phyloP scores from a whole-genome alignment of 495 filamentous ascomycete genomes.

The Penicillium arizonense region DNA sequence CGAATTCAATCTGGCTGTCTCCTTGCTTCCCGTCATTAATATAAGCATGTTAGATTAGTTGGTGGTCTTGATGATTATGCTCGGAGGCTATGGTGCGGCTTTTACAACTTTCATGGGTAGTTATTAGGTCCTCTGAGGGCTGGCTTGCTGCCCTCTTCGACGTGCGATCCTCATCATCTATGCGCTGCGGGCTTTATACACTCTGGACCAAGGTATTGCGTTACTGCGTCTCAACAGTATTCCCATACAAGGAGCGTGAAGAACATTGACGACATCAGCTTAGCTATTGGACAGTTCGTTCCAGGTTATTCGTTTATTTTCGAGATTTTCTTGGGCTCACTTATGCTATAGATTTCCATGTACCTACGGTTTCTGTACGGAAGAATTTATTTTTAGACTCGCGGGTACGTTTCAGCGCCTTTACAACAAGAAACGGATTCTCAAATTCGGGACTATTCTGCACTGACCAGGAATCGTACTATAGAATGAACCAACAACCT shows the following conservation, averaged over 20 bases:
- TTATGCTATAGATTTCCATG: no score
- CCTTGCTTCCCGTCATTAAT: background rate
- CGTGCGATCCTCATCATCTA: background rate
- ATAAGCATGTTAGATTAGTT: background rate
- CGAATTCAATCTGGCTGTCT: background rate
- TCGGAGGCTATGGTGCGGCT: background rate
- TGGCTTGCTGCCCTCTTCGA: background rate
- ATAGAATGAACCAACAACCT: no score
- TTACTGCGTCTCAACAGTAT: background rate
- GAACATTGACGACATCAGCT: background rate
- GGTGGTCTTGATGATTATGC: background rate
- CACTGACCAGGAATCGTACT: no score
- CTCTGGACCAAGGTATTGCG: background rate
- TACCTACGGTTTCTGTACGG: no score
- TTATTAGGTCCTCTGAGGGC: background rate
- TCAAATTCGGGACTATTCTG: no score
- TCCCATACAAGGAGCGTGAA: background rate
- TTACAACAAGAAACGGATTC: no score
- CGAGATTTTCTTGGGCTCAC: background rate
- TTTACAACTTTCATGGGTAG: background rate
- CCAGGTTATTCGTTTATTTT: background rate
- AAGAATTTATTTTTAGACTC: no score
- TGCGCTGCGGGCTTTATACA: background rate
- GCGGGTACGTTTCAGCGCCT: no score
- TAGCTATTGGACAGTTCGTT: background rate